phyloP scores from a whole-genome alignment of 169 alveolate genomes.

The Miamiensis avidus region DNA sequence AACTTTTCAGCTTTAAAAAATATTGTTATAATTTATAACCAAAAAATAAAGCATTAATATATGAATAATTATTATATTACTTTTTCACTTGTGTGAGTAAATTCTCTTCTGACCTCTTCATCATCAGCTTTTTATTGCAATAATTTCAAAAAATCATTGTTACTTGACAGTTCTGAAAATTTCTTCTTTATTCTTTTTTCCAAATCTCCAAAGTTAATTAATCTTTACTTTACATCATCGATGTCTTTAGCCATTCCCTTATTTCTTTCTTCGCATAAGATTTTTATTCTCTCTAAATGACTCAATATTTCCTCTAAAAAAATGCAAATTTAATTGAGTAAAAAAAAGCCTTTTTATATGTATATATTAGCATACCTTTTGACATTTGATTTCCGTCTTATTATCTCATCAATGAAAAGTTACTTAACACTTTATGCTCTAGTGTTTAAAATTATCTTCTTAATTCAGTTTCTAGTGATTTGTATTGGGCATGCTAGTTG shows the following conservation, averaged over 20 bases:
- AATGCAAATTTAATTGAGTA: conserved; percentile 14
- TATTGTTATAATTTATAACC: too few relatives aligned
- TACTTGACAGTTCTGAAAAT: conserved; percentile 37
- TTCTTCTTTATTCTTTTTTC: conserved; percentile 39
- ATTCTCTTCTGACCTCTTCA: conserved; percentile 37
- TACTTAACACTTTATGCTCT: conserved; percentile 19
- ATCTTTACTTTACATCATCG: conserved; percentile 21
- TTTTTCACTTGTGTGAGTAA: conserved; percentile 6
- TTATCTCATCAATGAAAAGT: conserved; percentile 21
- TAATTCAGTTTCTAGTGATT: conserved; percentile 12
- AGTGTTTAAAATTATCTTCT: conserved; percentile 23
- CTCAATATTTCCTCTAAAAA: conserved; percentile 8
- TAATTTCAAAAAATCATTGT: conserved; percentile 24
- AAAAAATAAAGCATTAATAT: too few relatives aligned
- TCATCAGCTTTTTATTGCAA: conserved; percentile 29
- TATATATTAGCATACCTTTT: too few relatives aligned
- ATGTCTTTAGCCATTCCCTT: conserved; percentile 19
- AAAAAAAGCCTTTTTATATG: too few relatives aligned
- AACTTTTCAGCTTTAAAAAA: conserved; percentile 14
- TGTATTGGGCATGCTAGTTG: background rate
- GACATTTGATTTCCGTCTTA: too few relatives aligned
- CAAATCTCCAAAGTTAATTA: conserved; percentile 25
- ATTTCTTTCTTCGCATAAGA: conserved; percentile 27
- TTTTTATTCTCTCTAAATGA: conserved; percentile 13
- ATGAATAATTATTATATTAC: too few relatives aligned